phyloP scores from a whole-genome alignment of 1,139 yeast genomes.

The Geotrichum australiense region DNA sequence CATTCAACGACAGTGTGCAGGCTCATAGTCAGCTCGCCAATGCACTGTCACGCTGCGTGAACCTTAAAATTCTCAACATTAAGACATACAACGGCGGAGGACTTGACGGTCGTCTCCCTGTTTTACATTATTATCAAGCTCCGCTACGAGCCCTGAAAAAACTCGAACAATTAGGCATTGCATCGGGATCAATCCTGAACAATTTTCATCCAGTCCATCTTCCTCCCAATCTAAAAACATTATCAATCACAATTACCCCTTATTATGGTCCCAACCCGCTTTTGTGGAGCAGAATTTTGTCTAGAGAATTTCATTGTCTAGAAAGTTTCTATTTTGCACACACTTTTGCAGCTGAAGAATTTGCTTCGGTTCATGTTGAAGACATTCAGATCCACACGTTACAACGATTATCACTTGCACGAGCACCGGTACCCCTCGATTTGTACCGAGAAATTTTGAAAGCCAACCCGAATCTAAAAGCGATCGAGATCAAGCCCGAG shows the following conservation, averaged over 20 bases:
- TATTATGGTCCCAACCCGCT: conserved; percentile 16
- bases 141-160: conserved; percentile 14
- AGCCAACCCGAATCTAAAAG: conserved; percentile 14
- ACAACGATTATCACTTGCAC: conserved; percentile 13
- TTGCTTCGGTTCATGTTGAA: conserved; percentile 8
- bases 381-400: conserved; percentile 12
- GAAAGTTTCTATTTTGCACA: conserved; percentile 17
- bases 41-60: conserved; percentile 13
- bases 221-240: conserved; percentile 15
- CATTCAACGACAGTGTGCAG: conserved; percentile 16
- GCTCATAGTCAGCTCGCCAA: conserved; percentile 15
- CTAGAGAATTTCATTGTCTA: conserved; percentile 10
- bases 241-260: conserved; percentile 15
- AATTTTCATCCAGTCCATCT: conserved; percentile 15
- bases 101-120: conserved; percentile 15
- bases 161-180: conserved; percentile 16
- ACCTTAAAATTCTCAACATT: conserved; percentile 17
- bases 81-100: conserved; percentile 15
- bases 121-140: conserved; percentile 16
- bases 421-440: conserved; percentile 12
- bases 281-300: conserved; percentile 13
- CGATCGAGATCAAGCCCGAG: conserved; percentile 16
- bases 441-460: conserved; percentile 7
- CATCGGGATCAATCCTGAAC: conserved; percentile 16
- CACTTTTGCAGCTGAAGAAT: conserved; percentile 13